phyloP scores from a whole-genome alignment of 2,329 filamentous ascomycete genomes.

The Escovopsis sp. region DNA sequence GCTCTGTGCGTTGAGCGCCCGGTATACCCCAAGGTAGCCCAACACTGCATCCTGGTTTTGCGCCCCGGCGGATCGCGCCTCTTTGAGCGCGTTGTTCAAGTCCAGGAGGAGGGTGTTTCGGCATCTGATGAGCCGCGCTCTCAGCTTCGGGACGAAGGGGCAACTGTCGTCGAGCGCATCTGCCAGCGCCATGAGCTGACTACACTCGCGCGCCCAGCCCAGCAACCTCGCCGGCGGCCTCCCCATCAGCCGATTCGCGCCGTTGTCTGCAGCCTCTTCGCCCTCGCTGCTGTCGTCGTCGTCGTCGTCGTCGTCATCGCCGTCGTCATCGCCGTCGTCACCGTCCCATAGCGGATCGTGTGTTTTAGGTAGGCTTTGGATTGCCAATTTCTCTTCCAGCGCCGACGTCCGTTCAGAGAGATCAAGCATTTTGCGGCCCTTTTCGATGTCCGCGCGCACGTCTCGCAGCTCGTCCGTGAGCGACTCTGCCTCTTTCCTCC shows the following conservation, averaged over 20 bases:
- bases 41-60: conserved; percentile 31
- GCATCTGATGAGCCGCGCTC: conserved; percentile 37
- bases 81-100: conserved; percentile 33
- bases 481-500: conserved; percentile 45
- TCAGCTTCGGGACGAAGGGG: conserved; percentile 35
- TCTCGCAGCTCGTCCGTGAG: conserved; percentile 51
- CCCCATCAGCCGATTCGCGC: conserved; percentile 20
- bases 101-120: conserved; percentile 43
- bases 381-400: conserved; percentile 48
- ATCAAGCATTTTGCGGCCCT: conserved; percentile 49
- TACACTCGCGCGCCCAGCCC: conserved; percentile 31
- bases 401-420: conserved; percentile 46
- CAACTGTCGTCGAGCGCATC: conserved; percentile 30
- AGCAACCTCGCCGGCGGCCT: conserved; percentile 33
- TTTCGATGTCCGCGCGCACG: conserved; percentile 49
- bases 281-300: conserved; percentile 14
- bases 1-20: conserved; percentile 33
- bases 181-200: conserved; percentile 26
- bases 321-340: conserved; percentile 22
- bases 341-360: conserved; percentile 3
- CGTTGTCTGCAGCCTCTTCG: conserved; percentile 18
- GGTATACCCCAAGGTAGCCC: conserved; percentile 38
- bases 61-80: conserved; percentile 27
- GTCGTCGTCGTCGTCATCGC: conserved; percentile 25
- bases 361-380: conserved; percentile 25